phyloP scores from a whole-genome alignment of 2,329 filamentous ascomycete species.

The Claviceps humidiphila region DNA sequence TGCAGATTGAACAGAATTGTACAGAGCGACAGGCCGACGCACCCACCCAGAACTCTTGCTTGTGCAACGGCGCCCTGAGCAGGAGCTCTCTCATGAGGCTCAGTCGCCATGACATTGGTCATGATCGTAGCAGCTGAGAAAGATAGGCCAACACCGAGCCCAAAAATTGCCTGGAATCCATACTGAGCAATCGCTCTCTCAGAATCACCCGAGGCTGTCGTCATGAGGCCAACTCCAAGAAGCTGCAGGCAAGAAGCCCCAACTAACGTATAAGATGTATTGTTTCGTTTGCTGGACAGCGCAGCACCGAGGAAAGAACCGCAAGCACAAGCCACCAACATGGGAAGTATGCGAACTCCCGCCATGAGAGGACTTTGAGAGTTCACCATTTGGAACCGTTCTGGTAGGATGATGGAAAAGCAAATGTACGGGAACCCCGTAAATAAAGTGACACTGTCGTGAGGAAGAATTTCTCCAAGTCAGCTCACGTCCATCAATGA shows the following conservation, averaged over 20 bases:
- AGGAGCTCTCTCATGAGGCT: slow-evolving; percentile 37
- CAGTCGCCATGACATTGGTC: slow-evolving; percentile 37
- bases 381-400: slow-evolving; percentile 47
- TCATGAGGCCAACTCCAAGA: slow-evolving; percentile 37
- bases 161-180: slow-evolving; percentile 42
- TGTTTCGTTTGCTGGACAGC: slow-evolving; percentile 39
- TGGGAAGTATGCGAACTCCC: slow-evolving; percentile 43
- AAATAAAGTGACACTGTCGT: slow-evolving; percentile 38
- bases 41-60: slow-evolving; percentile 45
- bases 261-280: slow-evolving; percentile 38
- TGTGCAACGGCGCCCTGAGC: slow-evolving; percentile 48
- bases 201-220: slow-evolving; percentile 23
- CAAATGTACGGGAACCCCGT: slow-evolving; percentile 45
- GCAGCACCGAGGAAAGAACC: slow-evolving; percentile 43
- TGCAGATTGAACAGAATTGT: slow-evolving; percentile 43
- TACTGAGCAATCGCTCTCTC: slow-evolving; percentile 31
- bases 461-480: background rate
- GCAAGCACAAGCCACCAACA: slow-evolving; percentile 42
- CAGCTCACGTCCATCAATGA: background rate
- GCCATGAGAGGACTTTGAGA: slow-evolving; percentile 37
- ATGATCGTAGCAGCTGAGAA: slow-evolving; percentile 45
- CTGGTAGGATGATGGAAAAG: slow-evolving; percentile 44
- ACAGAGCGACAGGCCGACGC: slow-evolving; percentile 43
- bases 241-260: slow-evolving; percentile 37
- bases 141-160: slow-evolving; percentile 44